phyloP scores from a whole-genome alignment of 345 rosid species.

The Eutrema yunnanense region DNA sequence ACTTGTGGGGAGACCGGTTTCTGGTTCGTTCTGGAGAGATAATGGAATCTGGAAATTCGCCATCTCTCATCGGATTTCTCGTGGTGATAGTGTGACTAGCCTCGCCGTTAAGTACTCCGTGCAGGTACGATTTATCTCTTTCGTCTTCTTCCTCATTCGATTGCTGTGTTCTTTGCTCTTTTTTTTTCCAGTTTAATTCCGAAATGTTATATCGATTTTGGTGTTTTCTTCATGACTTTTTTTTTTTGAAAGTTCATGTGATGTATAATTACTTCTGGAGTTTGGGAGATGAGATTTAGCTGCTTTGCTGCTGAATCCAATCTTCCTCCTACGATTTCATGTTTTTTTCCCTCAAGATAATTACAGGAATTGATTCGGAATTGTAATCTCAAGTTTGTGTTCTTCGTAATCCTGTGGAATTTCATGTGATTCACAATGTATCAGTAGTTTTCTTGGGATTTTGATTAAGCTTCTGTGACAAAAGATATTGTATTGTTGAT shows the following conservation, averaged over 20 bases:
- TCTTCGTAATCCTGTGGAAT: neutral
- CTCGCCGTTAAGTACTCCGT: constrained; percentile 88
- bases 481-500: neutral
- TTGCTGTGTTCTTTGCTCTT: neutral
- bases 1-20: constrained; percentile 54
- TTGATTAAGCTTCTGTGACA: neutral
- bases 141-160: neutral
- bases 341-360: no score
- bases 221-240: no score
- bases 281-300: neutral
- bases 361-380: neutral
- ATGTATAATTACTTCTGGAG: no score
- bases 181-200: neutral
- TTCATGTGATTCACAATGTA: neutral
- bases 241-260: neutral
- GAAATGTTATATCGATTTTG: neutral
- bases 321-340: neutral
- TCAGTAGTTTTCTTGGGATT: neutral
- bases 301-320: neutral
- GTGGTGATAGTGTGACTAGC: constrained; percentile 62
- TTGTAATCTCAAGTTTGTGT: neutral
- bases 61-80: constrained; percentile 59
- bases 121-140: constrained; percentile 43
- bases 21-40: constrained; percentile 69
- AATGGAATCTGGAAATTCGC: constrained; percentile 68